Base-by-base conservation (phyloP, 2,329 filamentous ascomycete species). In the Pseudogymnoascus sp. region DNA sequence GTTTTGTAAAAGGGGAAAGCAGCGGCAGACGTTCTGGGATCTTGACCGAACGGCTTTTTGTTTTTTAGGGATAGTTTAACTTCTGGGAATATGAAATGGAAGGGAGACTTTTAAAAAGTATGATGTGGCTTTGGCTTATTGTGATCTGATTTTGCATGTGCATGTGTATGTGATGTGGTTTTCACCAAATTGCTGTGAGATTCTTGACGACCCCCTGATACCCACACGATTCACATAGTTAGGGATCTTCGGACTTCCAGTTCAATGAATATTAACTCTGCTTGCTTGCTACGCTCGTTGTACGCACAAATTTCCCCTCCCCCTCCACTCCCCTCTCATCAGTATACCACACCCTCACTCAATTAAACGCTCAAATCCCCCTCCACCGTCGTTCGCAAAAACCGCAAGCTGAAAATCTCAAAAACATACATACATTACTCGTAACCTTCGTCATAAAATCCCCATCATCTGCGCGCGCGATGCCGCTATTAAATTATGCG, bases 401-500 rank as follows among this genome's bases (percentile, higher is more conserved):
- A n/a, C 22, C 22, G 41, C 7, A 28, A 25, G 18, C 12, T n/a
- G n/a, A 47, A 47, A n/a, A n/a, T 20, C 18, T n/a, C n/a, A n/a
- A 47, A 28, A 28, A 11, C 20, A 47, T 9, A 25, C 41, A 47
- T n/a, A 47, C 39, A 43, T 43, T 7, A 47, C 20, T 47, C 41
- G 41, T 47, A 8, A 47, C 6, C 14, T 8, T 43, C 39, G 5
- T 43, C 39, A 39, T 39, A n/a, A 16, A 20, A 39, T 18, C 37
- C 4, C 37, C 16, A 11, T 39, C 39, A 12, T 14, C 16, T n/a
- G 28, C 37, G n/a, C 39, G 18, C 18, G 18, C 37, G 1, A 41
- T 41, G 39, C 39, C 39, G 39, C 39, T 47, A 47, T 47, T 47
- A 47, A n/a, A n/a, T 47, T 47, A 28, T 47, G n/a, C n/a, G n/a